A percentile compares a stretch with the other conserved stretches of the same genome.
These are phyloP conservation scores for Garcia nutans DNA, from an alignment of 345 rosid genomes.

Conservation along the genomic window DNA sequence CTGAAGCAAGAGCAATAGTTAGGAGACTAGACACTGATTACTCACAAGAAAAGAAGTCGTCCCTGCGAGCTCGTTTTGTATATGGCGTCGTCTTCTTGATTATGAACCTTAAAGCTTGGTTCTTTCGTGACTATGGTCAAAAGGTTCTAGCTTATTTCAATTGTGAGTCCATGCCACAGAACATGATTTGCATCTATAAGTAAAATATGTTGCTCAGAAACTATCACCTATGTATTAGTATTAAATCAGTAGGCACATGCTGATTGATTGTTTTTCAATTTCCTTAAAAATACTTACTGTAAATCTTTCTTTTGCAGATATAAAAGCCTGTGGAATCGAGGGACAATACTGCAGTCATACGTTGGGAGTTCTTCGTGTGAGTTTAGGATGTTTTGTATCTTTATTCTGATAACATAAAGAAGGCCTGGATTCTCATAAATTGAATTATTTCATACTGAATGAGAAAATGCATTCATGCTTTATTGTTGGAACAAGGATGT, in stretches of 20 bases:
- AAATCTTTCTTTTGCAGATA: constrained; percentile 41
- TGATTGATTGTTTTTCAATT: too few relatives aligned
- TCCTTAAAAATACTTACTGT: too few relatives aligned
- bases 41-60: constrained; percentile 43
- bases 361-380: constrained; percentile 83
- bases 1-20: constrained; percentile 18
- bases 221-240: background rate
- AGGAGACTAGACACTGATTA: constrained; percentile 28
- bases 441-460: background rate
- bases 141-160: constrained; percentile 43
- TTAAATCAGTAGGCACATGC: background rate
- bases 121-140: constrained; percentile 76
- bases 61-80: constrained; percentile 58
- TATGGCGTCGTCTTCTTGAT: constrained; percentile 71
- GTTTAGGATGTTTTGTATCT: constrained; percentile 93
- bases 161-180: constrained; percentile 38
- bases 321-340: constrained; percentile 58
- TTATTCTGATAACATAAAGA: constrained; percentile 9
- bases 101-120: constrained; percentile 74
- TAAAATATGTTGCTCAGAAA: background rate
- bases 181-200: background rate
- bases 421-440: background rate
- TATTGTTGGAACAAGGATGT: background rate
- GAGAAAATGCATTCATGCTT: background rate
- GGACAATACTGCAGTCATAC: constrained; percentile 63